Evolutionary conservation across 2,329 filamentous ascomycete species (phyloP).

Genomic region (Seiridium unicorne): DNA sequence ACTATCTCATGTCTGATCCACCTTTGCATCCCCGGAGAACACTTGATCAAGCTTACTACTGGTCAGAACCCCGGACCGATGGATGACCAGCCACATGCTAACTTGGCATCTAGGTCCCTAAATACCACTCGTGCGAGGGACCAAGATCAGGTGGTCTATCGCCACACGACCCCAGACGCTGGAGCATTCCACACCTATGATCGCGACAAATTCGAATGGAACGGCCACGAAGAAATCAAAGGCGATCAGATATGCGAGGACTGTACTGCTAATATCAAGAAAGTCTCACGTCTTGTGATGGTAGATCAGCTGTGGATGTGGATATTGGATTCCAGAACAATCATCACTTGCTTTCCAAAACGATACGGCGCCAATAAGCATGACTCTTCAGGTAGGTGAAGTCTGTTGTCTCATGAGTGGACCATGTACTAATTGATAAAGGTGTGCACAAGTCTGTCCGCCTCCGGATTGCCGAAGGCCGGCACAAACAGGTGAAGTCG

Average conservation of each 20-base stretch:
- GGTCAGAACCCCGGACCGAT: conserved; percentile 18
- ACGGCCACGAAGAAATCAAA: conserved; percentile 7
- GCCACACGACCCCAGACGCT: conserved; percentile 26
- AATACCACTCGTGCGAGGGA: conserved; percentile 38
- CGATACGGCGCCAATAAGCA: conserved; percentile 40
- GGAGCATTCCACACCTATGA: conserved; percentile 21
- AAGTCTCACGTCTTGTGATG: conserved; percentile 32
- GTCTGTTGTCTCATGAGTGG: neutral
- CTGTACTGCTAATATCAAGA: conserved; percentile 14
- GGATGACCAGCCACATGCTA: too few species aligned
- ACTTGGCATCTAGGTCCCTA: conserved; percentile 13
- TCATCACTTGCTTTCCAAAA: conserved; percentile 40
- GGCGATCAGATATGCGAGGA: conserved; percentile 10
- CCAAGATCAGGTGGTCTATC: conserved; percentile 40
- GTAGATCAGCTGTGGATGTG: conserved; percentile 45
- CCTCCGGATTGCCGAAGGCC: conserved; percentile 20
- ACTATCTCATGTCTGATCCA: conserved; percentile 29
- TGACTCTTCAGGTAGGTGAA: conserved; percentile 27
- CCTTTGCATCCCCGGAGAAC: conserved; percentile 43
- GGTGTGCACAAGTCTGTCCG: conserved; percentile 38
- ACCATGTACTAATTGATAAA: neutral
- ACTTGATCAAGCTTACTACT: conserved; percentile 44
- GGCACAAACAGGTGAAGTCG: conserved; percentile 28
- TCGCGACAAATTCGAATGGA: neutral
- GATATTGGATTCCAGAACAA: conserved; percentile 35